Conservation (phyloP, 2,329 filamentous ascomycete species). For the Xylaria hypoxylon region DNA sequence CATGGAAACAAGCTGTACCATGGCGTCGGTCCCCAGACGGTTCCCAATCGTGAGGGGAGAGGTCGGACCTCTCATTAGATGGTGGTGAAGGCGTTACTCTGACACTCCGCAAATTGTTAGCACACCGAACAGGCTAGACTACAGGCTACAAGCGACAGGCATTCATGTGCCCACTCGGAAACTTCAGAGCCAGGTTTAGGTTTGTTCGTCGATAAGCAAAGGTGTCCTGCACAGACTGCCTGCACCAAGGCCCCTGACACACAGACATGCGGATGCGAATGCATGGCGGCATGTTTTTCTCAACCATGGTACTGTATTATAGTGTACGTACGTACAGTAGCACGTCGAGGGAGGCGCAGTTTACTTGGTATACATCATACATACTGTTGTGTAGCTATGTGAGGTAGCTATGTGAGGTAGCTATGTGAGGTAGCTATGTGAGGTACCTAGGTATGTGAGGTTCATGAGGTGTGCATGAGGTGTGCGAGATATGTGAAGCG, state of each 20-base stretch:
- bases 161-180: slow-evolving; percentile 16
- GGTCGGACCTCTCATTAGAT: slow-evolving; percentile 2
- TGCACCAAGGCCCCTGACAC: slow-evolving; percentile 21
- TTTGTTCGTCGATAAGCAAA: slow-evolving; percentile 27
- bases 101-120: slow-evolving; percentile 29
- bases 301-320: not conserved
- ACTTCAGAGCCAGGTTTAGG: slow-evolving; percentile 22
- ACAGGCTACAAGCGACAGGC: too few relatives aligned
- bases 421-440: not conserved
- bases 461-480: not conserved
- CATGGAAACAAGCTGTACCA: slow-evolving; percentile 30
- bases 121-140: slow-evolving; percentile 7
- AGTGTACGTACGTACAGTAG: not conserved
- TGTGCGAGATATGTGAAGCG: slow-evolving; percentile 2
- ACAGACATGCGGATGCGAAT: slow-evolving; percentile 19
- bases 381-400: too few relatives aligned
- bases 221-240: slow-evolving; percentile 28
- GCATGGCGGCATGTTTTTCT: slow-evolving; percentile 10
- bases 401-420: too few relatives aligned
- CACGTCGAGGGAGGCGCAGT: slow-evolving; percentile 29
- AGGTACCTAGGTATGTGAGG: too few relatives aligned
- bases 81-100: slow-evolving; percentile 10
- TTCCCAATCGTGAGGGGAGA: slow-evolving; percentile 16
- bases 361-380: slow-evolving; percentile 17
- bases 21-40: slow-evolving; percentile 26